These are phyloP conservation scores for Sordariomycetes sp. DNA, from an alignment of 2,329 filamentous ascomycete species.

Conservation along the genomic window DNA sequence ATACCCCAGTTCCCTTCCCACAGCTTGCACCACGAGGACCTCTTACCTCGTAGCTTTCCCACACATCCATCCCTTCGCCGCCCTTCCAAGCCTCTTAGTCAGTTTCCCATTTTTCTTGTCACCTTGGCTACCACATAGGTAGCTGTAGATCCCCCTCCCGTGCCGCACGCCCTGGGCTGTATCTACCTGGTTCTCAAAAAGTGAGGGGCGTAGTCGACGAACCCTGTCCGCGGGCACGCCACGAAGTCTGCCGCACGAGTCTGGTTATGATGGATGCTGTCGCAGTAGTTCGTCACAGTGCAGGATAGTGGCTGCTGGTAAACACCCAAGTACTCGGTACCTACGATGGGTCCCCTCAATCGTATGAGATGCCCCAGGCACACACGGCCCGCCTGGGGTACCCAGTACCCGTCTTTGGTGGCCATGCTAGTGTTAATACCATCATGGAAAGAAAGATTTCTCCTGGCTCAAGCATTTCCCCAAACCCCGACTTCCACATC, in stretches of 20 bases:
- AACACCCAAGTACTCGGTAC: neutral
- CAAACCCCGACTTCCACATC: neutral
- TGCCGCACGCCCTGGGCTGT: neutral
- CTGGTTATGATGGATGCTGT: neutral
- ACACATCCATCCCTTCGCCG: neutral
- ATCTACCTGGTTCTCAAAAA: neutral
- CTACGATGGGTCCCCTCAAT: neutral
- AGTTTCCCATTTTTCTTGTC: too few species aligned
- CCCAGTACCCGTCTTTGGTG: neutral
- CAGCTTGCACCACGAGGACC: neutral
- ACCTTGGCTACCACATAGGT: too few species aligned
- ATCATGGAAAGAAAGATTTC: neutral
- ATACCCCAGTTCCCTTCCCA: neutral
- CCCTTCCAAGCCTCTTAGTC: too few species aligned
- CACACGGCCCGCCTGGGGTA: neutral
- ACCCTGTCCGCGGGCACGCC: neutral
- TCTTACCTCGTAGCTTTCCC: neutral
- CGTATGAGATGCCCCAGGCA: neutral
- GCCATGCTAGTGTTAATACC: neutral
- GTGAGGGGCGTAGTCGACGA: neutral
- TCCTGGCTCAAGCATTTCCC: neutral
- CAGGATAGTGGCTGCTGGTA: neutral
- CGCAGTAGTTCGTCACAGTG: neutral
- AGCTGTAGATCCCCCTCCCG: neutral
- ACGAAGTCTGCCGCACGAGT: neutral